A percentile compares a stretch with the other conserved stretches of the same genome.
phyloP scores from a whole-genome alignment of 495 filamentous ascomycete species.

The Neurospora sp. region DNA sequence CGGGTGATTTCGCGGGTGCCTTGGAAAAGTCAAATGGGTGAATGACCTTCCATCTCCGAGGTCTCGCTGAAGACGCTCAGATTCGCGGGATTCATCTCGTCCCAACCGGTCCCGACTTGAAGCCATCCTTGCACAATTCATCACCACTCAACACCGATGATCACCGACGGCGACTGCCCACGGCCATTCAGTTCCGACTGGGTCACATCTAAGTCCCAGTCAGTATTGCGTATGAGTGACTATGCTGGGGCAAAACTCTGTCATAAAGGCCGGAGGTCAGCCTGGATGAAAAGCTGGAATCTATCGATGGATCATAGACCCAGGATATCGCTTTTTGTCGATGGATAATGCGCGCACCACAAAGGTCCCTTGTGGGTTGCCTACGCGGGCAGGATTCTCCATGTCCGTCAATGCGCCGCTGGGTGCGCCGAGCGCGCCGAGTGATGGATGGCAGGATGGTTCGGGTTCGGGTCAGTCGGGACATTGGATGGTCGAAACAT shows the following conservation, averaged over 20 bases:
- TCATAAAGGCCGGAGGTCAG: background rate
- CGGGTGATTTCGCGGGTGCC: background rate
- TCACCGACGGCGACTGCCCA: background rate
- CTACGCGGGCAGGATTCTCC: background rate
- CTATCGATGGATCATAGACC: background rate
- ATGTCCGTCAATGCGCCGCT: background rate
- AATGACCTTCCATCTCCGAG: background rate
- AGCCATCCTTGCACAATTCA: background rate
- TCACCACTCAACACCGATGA: background rate
- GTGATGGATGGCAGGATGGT: background rate
- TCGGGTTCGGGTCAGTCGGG: background rate
- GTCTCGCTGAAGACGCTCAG: background rate
- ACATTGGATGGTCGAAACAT: background rate
- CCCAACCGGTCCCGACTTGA: background rate
- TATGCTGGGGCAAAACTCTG: background rate
- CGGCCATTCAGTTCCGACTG: background rate
- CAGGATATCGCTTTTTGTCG: background rate
- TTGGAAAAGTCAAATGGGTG: background rate
- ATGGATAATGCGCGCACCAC: background rate
- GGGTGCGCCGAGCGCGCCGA: background rate
- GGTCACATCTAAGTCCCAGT: background rate
- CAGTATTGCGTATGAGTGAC: background rate
- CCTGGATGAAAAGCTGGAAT: background rate
- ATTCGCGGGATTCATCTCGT: background rate
- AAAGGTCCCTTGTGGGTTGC: background rate